phyloP scores from a whole-genome alignment of 352 stramenopile genomes.

The Globisporangium lucens region DNA sequence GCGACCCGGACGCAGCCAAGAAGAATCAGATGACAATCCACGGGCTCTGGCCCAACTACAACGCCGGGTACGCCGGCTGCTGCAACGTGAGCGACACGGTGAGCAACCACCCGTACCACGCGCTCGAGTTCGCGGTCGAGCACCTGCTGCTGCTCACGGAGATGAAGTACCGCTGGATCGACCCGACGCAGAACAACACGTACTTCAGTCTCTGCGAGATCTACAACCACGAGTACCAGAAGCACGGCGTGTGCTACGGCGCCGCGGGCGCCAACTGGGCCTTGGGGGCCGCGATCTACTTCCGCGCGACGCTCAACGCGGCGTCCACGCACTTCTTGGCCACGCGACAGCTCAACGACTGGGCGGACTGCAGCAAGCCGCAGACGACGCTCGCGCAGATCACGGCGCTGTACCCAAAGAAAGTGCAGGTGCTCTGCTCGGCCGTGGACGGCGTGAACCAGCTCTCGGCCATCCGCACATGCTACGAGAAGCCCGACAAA shows the following conservation, averaged over 20 bases:
- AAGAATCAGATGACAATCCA: slow-evolving; percentile 72
- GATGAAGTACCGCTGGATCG: slow-evolving; percentile 64
- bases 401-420: slow-evolving; percentile 53
- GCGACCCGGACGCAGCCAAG: slow-evolving; percentile 33
- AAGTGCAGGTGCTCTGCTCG: slow-evolving; percentile 68
- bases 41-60: slow-evolving; percentile 73
- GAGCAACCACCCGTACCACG: slow-evolving; percentile 55
- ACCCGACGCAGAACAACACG: slow-evolving; percentile 45
- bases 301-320: slow-evolving; percentile 52
- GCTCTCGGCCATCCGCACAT: slow-evolving; percentile 67
- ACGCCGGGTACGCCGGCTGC: slow-evolving; percentile 62
- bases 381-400: slow-evolving; percentile 41
- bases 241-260: slow-evolving; percentile 77
- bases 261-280: slow-evolving; percentile 48
- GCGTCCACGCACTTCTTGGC: slow-evolving; percentile 32
- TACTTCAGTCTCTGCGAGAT: slow-evolving; percentile 73
- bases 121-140: slow-evolving; percentile 36
- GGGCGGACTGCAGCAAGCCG: slow-evolving; percentile 26
- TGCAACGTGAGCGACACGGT: slow-evolving; percentile 57
- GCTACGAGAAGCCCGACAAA: slow-evolving; percentile 39
- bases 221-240: slow-evolving; percentile 85
- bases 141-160: slow-evolving; percentile 45
- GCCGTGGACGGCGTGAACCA: slow-evolving; percentile 48
- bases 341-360: slow-evolving; percentile 52
- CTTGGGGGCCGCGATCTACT: slow-evolving; percentile 58